phyloP scores from a whole-genome alignment of 1,284 basidiomycete genomes.

The Heliocybe sulcata region DNA sequence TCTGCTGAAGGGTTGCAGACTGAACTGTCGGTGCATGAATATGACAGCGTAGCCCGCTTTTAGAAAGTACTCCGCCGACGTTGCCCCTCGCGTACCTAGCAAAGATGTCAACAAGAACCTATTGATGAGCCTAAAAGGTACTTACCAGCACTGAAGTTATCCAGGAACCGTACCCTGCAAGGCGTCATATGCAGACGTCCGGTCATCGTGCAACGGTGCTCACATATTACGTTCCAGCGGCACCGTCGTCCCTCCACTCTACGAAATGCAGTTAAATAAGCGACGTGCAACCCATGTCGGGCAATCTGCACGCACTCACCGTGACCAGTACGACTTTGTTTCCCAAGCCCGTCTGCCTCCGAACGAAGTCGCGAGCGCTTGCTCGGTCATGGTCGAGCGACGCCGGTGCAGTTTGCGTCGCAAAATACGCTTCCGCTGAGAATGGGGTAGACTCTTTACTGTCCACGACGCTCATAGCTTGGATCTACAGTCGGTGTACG shows the following conservation, averaged over 20 bases:
- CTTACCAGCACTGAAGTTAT: constrained; percentile 96
- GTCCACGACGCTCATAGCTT: neutral
- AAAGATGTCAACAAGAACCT: neutral
- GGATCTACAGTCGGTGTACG: neutral
- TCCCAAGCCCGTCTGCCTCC: constrained; percentile 51
- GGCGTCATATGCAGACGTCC: constrained; percentile 10
- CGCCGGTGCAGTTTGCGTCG: constrained; percentile 71
- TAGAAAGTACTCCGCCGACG: constrained; percentile 97
- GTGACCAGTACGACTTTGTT: constrained; percentile 90
- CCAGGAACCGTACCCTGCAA: constrained; percentile 89
- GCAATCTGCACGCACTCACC: constrained; percentile 40
- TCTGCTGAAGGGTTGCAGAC: constrained; percentile 91
- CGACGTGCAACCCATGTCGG: constrained; percentile 6
- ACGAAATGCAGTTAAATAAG: constrained; percentile 5
- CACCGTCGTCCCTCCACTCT: constrained; percentile 96
- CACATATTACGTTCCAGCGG: constrained; percentile 95
- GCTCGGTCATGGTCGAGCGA: constrained; percentile 61
- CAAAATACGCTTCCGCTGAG: constrained; percentile 84
- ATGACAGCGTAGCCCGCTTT: constrained; percentile 93
- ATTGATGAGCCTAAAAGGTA: constrained; percentile 5
- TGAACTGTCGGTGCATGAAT: constrained; percentile 97
- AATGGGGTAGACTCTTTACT: constrained; percentile 32
- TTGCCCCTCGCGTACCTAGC: constrained; percentile 89
- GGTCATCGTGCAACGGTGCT: constrained; percentile 30
- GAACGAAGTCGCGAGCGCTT: constrained; percentile 65